Conservation (phyloP, 108 stramenopile genomes). For the Poteriospumella lacustris region DNA sequence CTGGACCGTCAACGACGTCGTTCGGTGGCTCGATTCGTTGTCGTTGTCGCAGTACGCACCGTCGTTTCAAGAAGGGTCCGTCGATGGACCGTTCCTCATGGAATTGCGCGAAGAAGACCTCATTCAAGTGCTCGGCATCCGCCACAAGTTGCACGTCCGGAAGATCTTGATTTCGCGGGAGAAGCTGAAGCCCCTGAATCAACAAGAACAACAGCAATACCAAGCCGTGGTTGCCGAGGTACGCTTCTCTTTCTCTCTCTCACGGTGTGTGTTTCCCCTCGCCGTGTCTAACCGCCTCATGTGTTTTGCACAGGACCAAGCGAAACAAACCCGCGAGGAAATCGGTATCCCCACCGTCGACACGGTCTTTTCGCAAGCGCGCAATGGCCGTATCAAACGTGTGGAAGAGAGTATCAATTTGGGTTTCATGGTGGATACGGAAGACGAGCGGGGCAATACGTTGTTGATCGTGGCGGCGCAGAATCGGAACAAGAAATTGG, state of each 20-base stretch:
- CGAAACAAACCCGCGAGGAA: conserved; percentile 24
- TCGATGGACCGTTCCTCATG: conserved; percentile 54
- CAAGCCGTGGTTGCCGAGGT: conserved; percentile 37
- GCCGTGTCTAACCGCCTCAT: background rate
- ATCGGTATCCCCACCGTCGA: conserved; percentile 44
- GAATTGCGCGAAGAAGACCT: conserved; percentile 56
- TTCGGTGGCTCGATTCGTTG: conserved; percentile 50
- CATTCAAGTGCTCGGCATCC: conserved; percentile 53
- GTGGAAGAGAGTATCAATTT: conserved; percentile 52
- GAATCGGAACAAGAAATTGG: conserved; percentile 35
- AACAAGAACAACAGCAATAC: conserved; percentile 40
- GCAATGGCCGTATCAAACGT: conserved; percentile 54
- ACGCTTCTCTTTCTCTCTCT: background rate
- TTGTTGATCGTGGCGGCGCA: conserved; percentile 47
- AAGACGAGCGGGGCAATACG: conserved; percentile 56
- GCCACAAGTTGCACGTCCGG: conserved; percentile 57
- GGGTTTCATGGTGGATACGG: conserved; percentile 48
- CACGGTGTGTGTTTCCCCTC: no score
- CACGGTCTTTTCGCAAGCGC: conserved; percentile 54
- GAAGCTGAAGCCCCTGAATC: conserved; percentile 50
- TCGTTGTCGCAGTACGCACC: conserved; percentile 35
- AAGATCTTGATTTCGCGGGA: conserved; percentile 52
- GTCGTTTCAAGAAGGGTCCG: conserved; percentile 50
- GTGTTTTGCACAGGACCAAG: conserved; percentile 30
- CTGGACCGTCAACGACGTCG: conserved; percentile 52